Base-by-base conservation (phyloP, 2,329 filamentous ascomycete genomes). In the Xylariaceae sp. region DNA sequence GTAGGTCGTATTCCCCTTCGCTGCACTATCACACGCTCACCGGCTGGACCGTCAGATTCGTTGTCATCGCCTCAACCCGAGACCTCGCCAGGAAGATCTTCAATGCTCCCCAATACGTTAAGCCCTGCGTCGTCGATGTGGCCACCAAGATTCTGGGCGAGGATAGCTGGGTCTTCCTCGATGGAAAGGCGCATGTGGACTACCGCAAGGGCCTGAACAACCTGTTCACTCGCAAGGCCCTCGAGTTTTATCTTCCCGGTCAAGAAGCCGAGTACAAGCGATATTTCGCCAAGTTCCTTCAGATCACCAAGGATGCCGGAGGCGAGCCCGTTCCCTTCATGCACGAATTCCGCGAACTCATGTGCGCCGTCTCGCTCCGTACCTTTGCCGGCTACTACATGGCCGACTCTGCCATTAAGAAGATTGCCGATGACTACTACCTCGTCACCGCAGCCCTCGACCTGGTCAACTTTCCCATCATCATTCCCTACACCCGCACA, bases 371-470 rank as follows among this genome's bases (percentile, higher is more conserved):
- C 41, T 95, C 92, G 41, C 94, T 91, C 79, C 88, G 92, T 59
- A 96, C 92, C n/a, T 97, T 97, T 70, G 90, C 95, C 58, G 94
- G 94, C 40, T 86, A 96, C 76, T 97, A 97, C 76, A 92, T 96
- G 72, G 85, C 87, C 43, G 88, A 96, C 55, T 88, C 90, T 70
- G 84, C 88, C 46, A 86, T 97, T 67, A 92, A 95, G 81, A 92
- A 89, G 78, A 94, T 97, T 61, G 88, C 92, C 57, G 88, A 96
- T 72, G 92, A 97, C 74, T 99, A 96, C 76, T 97, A 95, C 74
- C 83, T 92, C 61, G 95, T 97, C 69, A 97, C 94, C 13, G 92
- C 88, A 54, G 94, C 94, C 19, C 83, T 97, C 63, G 94, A 99
- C 73, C 82, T 97, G 44, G 94, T 99, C 78, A 97, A 97, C 78